phyloP scores from a whole-genome alignment of 805 yeast genomes.

The Yamadazyma phyllophila region DNA sequence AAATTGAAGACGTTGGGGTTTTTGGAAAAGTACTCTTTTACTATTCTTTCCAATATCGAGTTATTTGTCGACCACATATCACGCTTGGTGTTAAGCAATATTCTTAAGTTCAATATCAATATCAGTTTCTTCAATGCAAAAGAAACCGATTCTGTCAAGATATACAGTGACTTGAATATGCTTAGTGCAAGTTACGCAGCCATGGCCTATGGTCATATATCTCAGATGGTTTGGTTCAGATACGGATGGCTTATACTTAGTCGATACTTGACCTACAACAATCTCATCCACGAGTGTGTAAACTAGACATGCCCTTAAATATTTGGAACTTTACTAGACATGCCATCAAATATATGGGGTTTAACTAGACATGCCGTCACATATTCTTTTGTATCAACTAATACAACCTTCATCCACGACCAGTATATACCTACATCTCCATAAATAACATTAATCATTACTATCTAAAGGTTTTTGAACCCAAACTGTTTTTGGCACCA shows the following conservation, averaged over 20 bases:
- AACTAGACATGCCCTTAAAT: neutral
- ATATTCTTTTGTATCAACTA: too few relatives aligned
- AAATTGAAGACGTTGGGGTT: constrained; percentile 35
- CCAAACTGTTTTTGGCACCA: constrained; percentile 55
- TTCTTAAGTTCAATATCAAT: constrained; percentile 34
- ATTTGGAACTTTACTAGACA: too few relatives aligned
- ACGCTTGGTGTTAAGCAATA: constrained; percentile 25
- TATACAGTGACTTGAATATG: constrained; percentile 42
- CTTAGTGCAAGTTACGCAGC: constrained; percentile 53
- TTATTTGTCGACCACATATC: constrained; percentile 39
- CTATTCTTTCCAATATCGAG: constrained; percentile 41
- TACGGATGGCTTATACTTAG: constrained; percentile 82
- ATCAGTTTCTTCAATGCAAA: constrained; percentile 32
- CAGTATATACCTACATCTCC: neutral
- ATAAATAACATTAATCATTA: neutral
- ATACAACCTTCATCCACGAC: too few relatives aligned
- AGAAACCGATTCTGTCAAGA: constrained; percentile 27
- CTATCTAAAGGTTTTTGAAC: constrained; percentile 25
- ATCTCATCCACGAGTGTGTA: constrained; percentile 37
- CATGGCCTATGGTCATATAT: constrained; percentile 77
- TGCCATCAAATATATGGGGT: too few relatives aligned
- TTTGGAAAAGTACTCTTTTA: constrained; percentile 50
- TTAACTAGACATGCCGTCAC: too few relatives aligned
- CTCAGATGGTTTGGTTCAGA: constrained; percentile 96
- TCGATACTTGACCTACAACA: constrained; percentile 75